Conservation (phyloP, 129 eudicot genomes). For the Artemisia argyi region DNA sequence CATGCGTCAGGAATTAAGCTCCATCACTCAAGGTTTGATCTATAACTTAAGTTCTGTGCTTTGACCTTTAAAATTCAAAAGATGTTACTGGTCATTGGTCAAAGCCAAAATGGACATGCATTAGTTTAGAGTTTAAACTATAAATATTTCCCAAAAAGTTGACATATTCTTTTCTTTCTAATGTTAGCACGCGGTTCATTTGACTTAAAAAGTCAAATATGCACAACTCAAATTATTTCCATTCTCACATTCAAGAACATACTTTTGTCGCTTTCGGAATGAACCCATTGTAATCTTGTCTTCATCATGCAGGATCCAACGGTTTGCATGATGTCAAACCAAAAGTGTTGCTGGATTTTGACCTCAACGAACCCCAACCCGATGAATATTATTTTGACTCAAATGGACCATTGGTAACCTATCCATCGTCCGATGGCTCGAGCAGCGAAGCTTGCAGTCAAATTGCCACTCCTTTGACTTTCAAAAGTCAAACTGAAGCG, state of each 20-base stretch:
- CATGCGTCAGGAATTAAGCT: slow-evolving; percentile 21
- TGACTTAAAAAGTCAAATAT: slow-evolving; percentile 21
- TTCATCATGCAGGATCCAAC: slow-evolving; percentile 40
- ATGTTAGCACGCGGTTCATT: not conserved
- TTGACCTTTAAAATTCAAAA: slow-evolving; percentile 12
- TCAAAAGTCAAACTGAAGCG: slow-evolving; percentile 15
- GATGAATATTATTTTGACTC: slow-evolving; percentile 44
- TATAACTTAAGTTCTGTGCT: not conserved
- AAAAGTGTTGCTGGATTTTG: slow-evolving; percentile 28
- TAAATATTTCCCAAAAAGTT: not conserved
- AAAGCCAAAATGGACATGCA: not conserved
- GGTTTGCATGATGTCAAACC: slow-evolving; percentile 30
- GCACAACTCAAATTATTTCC: not conserved
- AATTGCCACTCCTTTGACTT: slow-evolving; percentile 12
- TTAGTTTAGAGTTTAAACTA: not conserved
- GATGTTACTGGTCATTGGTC: slow-evolving; percentile 2
- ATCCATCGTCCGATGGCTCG: slow-evolving; percentile 30
- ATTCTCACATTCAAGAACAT: slow-evolving; percentile 5
- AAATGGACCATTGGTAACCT: slow-evolving; percentile 22
- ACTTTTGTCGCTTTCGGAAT: not conserved
- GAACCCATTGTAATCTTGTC: slow-evolving; percentile 4
- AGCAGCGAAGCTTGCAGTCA: slow-evolving; percentile 19
- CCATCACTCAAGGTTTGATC: slow-evolving; percentile 42
- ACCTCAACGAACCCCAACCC: slow-evolving; percentile 55
- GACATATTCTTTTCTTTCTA: not conserved